Evolutionary conservation across 495 filamentous ascomycete genomes (phyloP).

Genomic region (Aspergillus avenaceus): DNA sequence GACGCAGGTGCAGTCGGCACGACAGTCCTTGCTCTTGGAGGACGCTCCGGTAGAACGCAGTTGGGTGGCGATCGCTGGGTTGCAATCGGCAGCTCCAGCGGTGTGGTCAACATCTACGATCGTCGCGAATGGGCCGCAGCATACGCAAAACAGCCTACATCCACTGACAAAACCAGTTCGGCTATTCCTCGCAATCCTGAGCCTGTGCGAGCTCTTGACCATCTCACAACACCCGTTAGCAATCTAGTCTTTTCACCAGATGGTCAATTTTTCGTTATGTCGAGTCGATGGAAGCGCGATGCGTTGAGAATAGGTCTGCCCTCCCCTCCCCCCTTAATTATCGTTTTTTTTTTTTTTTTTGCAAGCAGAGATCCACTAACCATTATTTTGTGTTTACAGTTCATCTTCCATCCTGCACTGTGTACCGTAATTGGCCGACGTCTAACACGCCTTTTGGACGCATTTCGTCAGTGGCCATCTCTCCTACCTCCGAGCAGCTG

Average conservation of each 20-base stretch:
- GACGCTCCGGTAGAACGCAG: constrained; percentile 47
- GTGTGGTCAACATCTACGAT: constrained; percentile 92
- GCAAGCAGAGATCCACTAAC: constrained; percentile 5
- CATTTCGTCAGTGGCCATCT: constrained; percentile 75
- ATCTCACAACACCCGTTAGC: constrained; percentile 79
- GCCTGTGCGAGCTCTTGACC: constrained; percentile 69
- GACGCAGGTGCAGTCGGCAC: constrained; percentile 89
- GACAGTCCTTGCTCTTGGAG: constrained; percentile 75
- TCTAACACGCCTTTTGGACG: constrained; percentile 81
- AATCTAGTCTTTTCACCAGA: constrained; percentile 77
- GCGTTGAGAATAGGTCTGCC: constrained; percentile 65
- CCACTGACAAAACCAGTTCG: constrained; percentile 32
- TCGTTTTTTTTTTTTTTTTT: background rate
- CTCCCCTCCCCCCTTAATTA: no score
- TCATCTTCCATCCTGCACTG: constrained; percentile 86
- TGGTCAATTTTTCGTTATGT: constrained; percentile 82
- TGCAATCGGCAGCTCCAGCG: constrained; percentile 76
- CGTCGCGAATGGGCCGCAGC: constrained; percentile 56
- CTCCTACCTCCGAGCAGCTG: constrained; percentile 63
- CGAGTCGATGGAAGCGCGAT: constrained; percentile 80
- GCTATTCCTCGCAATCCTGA: constrained; percentile 59
- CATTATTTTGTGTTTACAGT: no score
- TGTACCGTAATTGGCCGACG: constrained; percentile 97
- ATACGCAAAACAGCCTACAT: constrained; percentile 15
- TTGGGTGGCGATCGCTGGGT: constrained; percentile 86